Percentiles rank a stretch among this genome's conserved stretches.
Conservation (phyloP, 2,329 filamentous ascomycete species). For the Parastagonospora avenae region DNA sequence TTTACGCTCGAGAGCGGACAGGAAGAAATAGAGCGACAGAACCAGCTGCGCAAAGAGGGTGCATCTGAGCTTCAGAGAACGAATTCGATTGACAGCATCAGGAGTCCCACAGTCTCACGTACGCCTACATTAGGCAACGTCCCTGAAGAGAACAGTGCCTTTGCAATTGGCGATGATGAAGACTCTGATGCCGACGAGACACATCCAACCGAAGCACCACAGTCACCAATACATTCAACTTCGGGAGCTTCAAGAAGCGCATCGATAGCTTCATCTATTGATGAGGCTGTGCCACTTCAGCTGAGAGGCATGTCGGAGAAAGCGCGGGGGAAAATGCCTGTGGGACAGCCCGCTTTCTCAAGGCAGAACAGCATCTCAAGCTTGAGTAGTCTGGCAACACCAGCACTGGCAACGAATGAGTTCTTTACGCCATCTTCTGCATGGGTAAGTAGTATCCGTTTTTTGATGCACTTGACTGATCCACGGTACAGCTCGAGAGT, state of each 20-base stretch:
- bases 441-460: conserved; percentile 61
- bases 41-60: conserved; percentile 69
- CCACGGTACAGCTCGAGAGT: conserved; percentile 71
- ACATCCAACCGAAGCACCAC: conserved; percentile 43
- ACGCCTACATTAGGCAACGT: conserved; percentile 68
- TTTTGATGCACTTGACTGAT: conserved; percentile 22
- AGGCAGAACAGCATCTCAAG: conserved; percentile 89
- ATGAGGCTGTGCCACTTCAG: conserved; percentile 82
- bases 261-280: conserved; percentile 69
- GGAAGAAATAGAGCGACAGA: conserved; percentile 84
- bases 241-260: conserved; percentile 63
- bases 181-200: conserved; percentile 68
- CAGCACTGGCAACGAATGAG: conserved; percentile 61
- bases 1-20: conserved; percentile 93
- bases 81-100: conserved; percentile 70
- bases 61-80: conserved; percentile 49
- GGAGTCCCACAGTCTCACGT: conserved; percentile 65
- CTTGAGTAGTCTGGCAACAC: conserved; percentile 67
- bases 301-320: conserved; percentile 95
- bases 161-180: conserved; percentile 82
- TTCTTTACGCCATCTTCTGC: conserved; percentile 77
- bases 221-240: conserved; percentile 37
- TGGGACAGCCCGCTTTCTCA: conserved; percentile 79
- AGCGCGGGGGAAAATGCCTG: conserved; percentile 92
- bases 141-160: conserved; percentile 78